Evolutionary conservation across 2,329 filamentous ascomycete species (phyloP).

Genomic region (Claviceps citrina): DNA sequence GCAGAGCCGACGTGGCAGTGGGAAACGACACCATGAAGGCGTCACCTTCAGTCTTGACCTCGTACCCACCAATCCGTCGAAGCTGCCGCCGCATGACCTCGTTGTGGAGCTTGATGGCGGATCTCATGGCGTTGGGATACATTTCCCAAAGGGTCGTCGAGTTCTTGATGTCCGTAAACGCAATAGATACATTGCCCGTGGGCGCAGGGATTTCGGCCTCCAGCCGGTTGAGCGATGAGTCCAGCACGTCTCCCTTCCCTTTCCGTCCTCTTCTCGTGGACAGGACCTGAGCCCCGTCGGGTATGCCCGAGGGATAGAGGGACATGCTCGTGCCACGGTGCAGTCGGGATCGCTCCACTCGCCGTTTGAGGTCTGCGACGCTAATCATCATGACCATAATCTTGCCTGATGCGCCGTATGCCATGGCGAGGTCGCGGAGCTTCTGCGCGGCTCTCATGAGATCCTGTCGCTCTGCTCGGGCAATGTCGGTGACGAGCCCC

Average conservation of each 20-base stretch:
- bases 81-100: constrained; percentile 90
- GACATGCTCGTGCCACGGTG: constrained; percentile 73
- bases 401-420: constrained; percentile 84
- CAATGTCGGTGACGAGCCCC: constrained; percentile 82
- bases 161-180: constrained; percentile 98
- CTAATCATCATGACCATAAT: constrained; percentile 99
- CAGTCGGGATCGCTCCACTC: constrained; percentile 55
- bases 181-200: constrained; percentile 77
- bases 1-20: constrained; percentile 79
- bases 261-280: constrained; percentile 50
- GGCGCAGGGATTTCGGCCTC: constrained; percentile 85
- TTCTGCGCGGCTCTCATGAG: constrained; percentile 93
- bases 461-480: constrained; percentile 70
- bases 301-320: constrained; percentile 60
- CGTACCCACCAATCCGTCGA: constrained; percentile 86
- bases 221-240: constrained; percentile 74
- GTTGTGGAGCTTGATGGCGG: constrained; percentile 94
- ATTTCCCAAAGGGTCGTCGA: constrained; percentile 94
- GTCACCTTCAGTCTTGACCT: constrained; percentile 98
- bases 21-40: constrained; percentile 99
- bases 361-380: constrained; percentile 75
- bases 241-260: constrained; percentile 49
- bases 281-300: constrained; percentile 52
- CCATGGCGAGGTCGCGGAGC: constrained; percentile 84
- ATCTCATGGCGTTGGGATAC: constrained; percentile 86